Conservation (phyloP, 23 red algal species). For the Gracilaria domingensis region DNA sequence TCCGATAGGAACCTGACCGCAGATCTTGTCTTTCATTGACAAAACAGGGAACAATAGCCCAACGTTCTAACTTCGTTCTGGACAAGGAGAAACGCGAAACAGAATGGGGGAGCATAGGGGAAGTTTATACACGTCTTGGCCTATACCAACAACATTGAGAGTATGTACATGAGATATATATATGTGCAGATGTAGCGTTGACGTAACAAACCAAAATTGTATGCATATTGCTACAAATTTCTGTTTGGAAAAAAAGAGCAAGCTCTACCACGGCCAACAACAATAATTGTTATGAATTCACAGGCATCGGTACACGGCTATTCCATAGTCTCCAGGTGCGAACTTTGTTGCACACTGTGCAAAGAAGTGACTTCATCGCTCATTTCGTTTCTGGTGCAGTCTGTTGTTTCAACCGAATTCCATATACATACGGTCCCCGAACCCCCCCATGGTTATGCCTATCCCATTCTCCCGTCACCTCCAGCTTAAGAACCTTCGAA, state of each 20-base stretch:
- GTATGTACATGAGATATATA: slow-evolving; percentile 1
- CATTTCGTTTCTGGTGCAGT: slow-evolving; percentile 8
- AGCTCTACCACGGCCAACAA: too few relatives aligned
- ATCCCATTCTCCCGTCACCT: slow-evolving; percentile 99
- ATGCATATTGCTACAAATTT: background rate
- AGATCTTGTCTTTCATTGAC: too few relatives aligned
- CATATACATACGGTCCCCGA: slow-evolving; percentile 96
- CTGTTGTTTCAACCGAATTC: slow-evolving; percentile 49
- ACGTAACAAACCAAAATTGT: background rate
- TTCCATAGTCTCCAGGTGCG: background rate
- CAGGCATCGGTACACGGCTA: background rate
- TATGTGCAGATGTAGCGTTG: background rate
- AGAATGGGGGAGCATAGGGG: background rate
- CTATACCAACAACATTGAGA: background rate
- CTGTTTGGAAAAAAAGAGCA: background rate
- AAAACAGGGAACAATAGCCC: too few relatives aligned
- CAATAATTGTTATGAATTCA: too few relatives aligned
- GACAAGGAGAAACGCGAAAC: background rate
- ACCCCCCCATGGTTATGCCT: slow-evolving; percentile 96
- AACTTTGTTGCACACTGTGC: background rate
- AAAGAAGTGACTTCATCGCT: background rate
- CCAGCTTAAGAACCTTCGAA: slow-evolving; percentile 86
- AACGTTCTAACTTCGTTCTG: too few relatives aligned
- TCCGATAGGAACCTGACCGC: background rate
- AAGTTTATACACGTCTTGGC: background rate